Conservation (phyloP, 495 filamentous ascomycete genomes). For the Cryomyces minteri region DNA sequence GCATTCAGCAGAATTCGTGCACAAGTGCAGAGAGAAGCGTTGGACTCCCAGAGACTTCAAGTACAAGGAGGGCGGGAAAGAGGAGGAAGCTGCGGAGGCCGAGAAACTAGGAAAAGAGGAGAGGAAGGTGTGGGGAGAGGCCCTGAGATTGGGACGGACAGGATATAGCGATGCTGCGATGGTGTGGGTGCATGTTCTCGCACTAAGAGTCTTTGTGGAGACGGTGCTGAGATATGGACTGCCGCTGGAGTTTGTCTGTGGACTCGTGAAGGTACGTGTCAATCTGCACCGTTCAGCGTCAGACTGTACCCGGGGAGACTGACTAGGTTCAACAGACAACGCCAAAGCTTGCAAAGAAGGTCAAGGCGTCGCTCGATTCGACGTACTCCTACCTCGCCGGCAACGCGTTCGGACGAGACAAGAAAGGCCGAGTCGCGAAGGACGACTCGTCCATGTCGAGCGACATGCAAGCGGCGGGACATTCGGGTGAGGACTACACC, state of each 20-base stretch:
- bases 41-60: constrained; percentile 92
- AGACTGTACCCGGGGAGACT: no score
- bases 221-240: constrained; percentile 87
- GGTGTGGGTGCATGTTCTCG: constrained; percentile 84
- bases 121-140: constrained; percentile 76
- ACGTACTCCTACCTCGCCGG: constrained; percentile 85
- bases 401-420: constrained; percentile 86
- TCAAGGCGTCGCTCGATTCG: constrained; percentile 61
- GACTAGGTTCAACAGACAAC: constrained; percentile 70
- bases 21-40: constrained; percentile 74
- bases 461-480: constrained; percentile 59
- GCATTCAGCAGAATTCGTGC: constrained; percentile 62
- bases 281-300: no score
- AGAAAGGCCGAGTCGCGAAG: constrained; percentile 75
- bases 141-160: constrained; percentile 65
- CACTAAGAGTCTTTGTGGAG: constrained; percentile 89
- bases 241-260: constrained; percentile 72
- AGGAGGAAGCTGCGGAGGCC: constrained; percentile 72
- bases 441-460: constrained; percentile 59
- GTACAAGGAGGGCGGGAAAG: constrained; percentile 73
- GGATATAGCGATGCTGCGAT: constrained; percentile 89
- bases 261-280: constrained; percentile 55
- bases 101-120: constrained; percentile 63
- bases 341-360: constrained; percentile 62
- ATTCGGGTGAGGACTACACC: constrained; percentile 54